phyloP scores from a whole-genome alignment of 495 filamentous ascomycete genomes.

The Trichoderma orchidacearum region DNA sequence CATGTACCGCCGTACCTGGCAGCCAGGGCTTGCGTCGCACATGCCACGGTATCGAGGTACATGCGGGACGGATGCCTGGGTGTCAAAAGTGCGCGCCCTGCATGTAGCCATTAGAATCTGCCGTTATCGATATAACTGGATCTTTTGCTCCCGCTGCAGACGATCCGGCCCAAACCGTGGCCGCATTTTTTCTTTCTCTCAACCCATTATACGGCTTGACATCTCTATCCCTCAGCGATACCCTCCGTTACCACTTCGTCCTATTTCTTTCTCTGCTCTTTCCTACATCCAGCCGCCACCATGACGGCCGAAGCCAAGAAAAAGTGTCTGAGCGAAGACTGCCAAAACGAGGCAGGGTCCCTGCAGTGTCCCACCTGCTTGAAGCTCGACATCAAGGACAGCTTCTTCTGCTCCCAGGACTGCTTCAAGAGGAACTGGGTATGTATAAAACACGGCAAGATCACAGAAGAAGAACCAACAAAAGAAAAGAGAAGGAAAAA shows the following conservation, averaged over 20 bases:
- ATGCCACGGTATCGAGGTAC: no score
- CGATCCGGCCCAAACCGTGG: no score
- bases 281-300: conserved; percentile 2
- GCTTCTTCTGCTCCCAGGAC: conserved; percentile 95
- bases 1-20: no score
- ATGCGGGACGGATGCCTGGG: no score
- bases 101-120: no score
- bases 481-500: background rate
- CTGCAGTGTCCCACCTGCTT: conserved; percentile 92
- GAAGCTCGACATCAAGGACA: conserved; percentile 71
- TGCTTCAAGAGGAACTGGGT: conserved; percentile 99
- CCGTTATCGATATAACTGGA: no score
- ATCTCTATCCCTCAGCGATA: no score
- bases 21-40: no score
- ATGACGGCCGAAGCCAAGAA: conserved; percentile 41
- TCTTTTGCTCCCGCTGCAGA: no score
- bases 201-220: no score
- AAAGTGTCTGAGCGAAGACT: conserved; percentile 71
- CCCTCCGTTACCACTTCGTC: background rate
- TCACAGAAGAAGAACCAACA: background rate
- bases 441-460: conserved; percentile 16
- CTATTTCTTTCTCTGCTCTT: background rate
- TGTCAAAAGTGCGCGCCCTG: no score
- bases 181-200: no score
- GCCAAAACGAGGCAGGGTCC: conserved; percentile 65